Evolutionary conservation across 192 early-diverging fungal genomes (phyloP).

Genomic region (Coemansia sp.): DNA sequence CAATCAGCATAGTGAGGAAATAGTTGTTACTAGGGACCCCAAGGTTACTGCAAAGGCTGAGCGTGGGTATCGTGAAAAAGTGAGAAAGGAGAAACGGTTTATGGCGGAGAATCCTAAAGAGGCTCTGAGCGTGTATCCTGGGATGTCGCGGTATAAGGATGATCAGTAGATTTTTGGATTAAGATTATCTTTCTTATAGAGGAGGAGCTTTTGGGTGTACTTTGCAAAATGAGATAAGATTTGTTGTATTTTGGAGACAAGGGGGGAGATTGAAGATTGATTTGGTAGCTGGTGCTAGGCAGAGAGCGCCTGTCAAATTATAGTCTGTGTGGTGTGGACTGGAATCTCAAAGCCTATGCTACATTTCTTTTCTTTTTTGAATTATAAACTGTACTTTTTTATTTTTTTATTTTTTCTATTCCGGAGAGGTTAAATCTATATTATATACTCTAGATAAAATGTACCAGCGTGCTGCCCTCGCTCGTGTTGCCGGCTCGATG

Average conservation of each 20-base stretch:
- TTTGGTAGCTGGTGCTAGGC: too few species aligned
- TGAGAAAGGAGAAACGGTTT: constrained; percentile 5
- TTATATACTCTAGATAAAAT: too few species aligned
- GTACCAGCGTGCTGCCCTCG: constrained; percentile 33
- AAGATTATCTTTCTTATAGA: not conserved
- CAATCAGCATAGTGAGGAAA: constrained; percentile 29
- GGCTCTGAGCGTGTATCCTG: constrained; percentile 24
- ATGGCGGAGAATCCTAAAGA: constrained; percentile 10
- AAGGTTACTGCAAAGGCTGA: constrained; percentile 18
- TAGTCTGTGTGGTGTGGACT: too few species aligned
- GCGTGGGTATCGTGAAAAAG: constrained; percentile 6
- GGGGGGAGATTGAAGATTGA: not conserved
- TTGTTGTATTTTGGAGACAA: not conserved
- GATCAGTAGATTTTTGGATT: constrained; percentile 9
- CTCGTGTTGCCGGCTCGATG: constrained; percentile 27
- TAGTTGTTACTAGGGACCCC: constrained; percentile 26
- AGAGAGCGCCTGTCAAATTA: too few species aligned
- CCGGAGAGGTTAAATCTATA: too few species aligned
- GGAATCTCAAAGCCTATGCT: too few species aligned
- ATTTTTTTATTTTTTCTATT: constrained; percentile 3
- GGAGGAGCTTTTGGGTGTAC: not conserved
- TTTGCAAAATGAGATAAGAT: not conserved
- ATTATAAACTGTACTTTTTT: constrained; percentile 1
- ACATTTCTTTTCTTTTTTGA: not conserved
- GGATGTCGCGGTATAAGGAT: too few species aligned